Evolutionary conservation across 2,329 filamentous ascomycete genomes (phyloP).

Genomic region (Microdochium trichocladiopsis): DNA sequence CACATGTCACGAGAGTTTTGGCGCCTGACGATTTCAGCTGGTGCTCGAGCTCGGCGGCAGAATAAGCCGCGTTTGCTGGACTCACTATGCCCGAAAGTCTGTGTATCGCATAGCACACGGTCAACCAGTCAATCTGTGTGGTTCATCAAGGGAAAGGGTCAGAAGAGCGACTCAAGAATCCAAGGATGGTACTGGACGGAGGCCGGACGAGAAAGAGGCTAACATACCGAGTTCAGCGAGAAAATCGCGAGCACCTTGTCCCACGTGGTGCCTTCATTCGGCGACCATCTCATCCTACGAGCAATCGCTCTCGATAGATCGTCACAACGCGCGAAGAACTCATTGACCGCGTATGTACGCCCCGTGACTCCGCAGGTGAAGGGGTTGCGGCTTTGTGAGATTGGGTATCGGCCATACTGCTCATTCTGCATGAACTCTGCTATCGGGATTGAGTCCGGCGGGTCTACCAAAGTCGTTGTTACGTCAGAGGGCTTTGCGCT

Average conservation of each 20-base stretch:
- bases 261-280: conserved; percentile 65
- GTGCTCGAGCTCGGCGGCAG: conserved; percentile 55
- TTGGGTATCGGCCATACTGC: conserved; percentile 53
- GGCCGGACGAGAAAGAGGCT: not conserved
- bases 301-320: conserved; percentile 55
- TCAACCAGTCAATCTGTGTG: conserved; percentile 60
- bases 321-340: conserved; percentile 59
- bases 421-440: conserved; percentile 67
- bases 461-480: too few species aligned
- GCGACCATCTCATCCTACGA: conserved; percentile 62
- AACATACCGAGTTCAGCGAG: conserved; percentile 57
- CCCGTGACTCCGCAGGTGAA: conserved; percentile 69
- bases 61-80: conserved; percentile 66
- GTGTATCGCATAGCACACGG: conserved; percentile 62
- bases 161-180: not conserved
- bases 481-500: too few species aligned
- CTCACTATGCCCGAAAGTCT: conserved; percentile 59
- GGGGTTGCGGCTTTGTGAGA: conserved; percentile 54
- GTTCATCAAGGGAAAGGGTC: too few species aligned
- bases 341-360: conserved; percentile 50
- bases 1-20: conserved; percentile 64
- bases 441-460: conserved; percentile 59
- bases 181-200: not conserved
- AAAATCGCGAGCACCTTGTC: conserved; percentile 70
- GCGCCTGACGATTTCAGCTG: conserved; percentile 60